Conservation (phyloP, 2,329 filamentous ascomycete genomes). For the Hypomyces perniciosus region DNA sequence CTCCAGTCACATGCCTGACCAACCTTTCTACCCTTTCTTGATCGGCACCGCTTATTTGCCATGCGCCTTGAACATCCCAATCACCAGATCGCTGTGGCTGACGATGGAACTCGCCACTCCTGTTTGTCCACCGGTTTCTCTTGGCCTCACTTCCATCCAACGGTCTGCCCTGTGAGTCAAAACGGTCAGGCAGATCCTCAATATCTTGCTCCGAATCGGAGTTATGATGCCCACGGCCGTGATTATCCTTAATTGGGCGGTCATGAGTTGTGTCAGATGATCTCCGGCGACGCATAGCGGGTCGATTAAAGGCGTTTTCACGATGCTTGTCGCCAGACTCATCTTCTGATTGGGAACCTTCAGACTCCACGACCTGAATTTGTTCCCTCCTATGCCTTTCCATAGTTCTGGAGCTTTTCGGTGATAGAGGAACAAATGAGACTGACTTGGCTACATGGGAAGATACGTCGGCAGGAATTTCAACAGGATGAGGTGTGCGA, state of each 20-base stretch:
- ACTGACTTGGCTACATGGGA: constrained; percentile 34
- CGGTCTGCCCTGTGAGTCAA: constrained; percentile 38
- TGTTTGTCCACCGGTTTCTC: constrained; percentile 26
- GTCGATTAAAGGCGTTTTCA: constrained; percentile 15
- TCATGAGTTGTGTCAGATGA: constrained; percentile 32
- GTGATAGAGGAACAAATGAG: constrained; percentile 43
- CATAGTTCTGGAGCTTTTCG: constrained; percentile 42
- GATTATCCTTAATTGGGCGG: constrained; percentile 19
- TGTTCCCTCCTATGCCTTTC: constrained; percentile 34
- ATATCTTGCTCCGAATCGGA: constrained; percentile 28
- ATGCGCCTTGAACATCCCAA: constrained; percentile 35
- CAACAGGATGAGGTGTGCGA: constrained; percentile 4
- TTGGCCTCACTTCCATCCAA: constrained; percentile 23
- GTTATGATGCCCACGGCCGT: background rate
- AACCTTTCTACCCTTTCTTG: constrained; percentile 31
- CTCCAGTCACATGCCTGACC: constrained; percentile 26
- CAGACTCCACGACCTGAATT: constrained; percentile 19
- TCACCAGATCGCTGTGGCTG: constrained; percentile 26
- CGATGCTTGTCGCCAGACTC: constrained; percentile 15
- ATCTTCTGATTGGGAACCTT: constrained; percentile 13
- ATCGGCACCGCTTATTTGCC: constrained; percentile 42
- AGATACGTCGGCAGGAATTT: background rate
- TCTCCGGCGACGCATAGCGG: constrained; percentile 20
- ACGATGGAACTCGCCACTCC: constrained; percentile 39
- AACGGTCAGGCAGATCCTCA: constrained; percentile 42